Base-by-base conservation (phyloP, 805 yeast species). In the Lachancea mirantina region DNA sequence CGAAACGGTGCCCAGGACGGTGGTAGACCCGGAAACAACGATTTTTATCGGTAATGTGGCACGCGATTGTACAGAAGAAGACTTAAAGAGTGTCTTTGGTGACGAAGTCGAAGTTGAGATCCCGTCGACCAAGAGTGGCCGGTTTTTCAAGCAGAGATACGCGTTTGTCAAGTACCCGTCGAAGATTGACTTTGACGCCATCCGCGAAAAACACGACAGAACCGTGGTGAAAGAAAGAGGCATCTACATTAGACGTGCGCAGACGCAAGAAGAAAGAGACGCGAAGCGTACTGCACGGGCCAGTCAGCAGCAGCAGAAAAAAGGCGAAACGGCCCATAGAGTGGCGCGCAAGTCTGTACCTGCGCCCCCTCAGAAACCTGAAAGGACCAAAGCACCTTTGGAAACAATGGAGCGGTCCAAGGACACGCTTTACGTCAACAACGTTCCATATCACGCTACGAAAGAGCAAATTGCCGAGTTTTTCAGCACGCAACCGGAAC, bases 371-470 rank as follows among this genome's bases (percentile, higher is more conserved):
- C 47, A 38, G 38, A 54, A 47, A 39, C 44, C 44, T 28, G 50
- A 39, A 31, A 54, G 47, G 38, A 59, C 53, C 31, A 62, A 46
- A 32, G 42, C 58, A 18, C 58, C 61, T 36, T 54, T 63, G 35
- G 62, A 56, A 22, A 53, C 61, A 43, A 59, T 64, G 51, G 59
- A 50, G 28, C 60, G 59, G 47, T 61, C 68, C 10, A 49, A 40
- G 4, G 59, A 77, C 42, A 80, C 80, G 45, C 62, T 82, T 23
- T 73, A 76, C 41, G 67, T 82, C 38, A 74, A 76, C 38, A 76
- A 74, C 45, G 64, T 76, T 38, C 83, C 77, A 36, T 85, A 83
- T 37, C 70, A 70, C 40, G 67, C 68, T 19, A 64, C 72, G 25
- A 78, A 77, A 52, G 68, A 67, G 6, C 78, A 76, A 41, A 52